phyloP scores from a whole-genome alignment of 257 asterid genomes.

The Nicotiana sylvestris region DNA sequence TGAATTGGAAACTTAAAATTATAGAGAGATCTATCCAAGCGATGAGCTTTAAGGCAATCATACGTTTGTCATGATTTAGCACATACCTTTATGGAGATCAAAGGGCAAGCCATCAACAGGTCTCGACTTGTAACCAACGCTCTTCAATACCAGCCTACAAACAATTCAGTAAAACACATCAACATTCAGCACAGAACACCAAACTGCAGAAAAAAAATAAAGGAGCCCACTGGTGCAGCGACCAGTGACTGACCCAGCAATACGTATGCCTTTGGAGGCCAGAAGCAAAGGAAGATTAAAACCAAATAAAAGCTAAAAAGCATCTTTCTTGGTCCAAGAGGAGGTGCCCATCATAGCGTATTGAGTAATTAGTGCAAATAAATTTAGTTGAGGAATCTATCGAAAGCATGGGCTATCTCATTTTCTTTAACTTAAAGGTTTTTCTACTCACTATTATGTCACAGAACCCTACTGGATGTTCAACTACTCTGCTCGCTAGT shows the following conservation, averaged over 20 bases:
- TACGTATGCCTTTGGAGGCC: neutral
- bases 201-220: neutral
- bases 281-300: neutral
- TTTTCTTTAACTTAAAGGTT: neutral
- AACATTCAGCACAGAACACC: neutral
- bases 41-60: constrained; percentile 10
- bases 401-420: neutral
- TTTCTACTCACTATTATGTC: neutral
- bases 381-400: neutral
- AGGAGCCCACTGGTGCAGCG: neutral
- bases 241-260: neutral
- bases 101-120: constrained; percentile 73
- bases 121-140: constrained; percentile 85
- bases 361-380: neutral
- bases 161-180: neutral
- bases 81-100: constrained; percentile 46
- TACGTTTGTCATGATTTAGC: neutral
- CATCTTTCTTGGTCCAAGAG: neutral
- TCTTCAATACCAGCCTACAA: constrained; percentile 75
- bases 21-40: neutral
- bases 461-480: neutral
- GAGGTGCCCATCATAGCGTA: neutral
- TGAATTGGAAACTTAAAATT: neutral
- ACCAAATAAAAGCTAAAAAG: neutral
- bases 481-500: neutral